Evolutionary conservation across 352 stramenopile genomes (phyloP).

Genomic region (Globisporangium parvum): DNA sequence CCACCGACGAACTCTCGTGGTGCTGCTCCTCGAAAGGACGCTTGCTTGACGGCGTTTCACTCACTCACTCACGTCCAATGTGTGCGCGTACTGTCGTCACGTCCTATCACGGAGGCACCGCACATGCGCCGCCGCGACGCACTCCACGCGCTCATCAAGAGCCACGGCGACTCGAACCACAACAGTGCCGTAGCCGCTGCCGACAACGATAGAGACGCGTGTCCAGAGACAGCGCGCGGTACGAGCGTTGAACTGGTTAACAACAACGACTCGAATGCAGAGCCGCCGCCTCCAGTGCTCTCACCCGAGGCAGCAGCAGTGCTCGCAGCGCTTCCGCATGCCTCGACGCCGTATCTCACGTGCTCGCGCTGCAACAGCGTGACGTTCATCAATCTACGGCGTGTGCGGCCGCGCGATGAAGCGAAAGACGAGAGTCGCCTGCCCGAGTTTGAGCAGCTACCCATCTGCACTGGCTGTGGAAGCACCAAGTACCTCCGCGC

Average conservation of each 20-base stretch:
- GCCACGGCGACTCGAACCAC: background rate
- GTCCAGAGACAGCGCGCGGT: background rate
- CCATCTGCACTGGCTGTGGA: conserved; percentile 52
- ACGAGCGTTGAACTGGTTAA: background rate
- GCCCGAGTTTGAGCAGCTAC: conserved; percentile 48
- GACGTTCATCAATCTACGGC: conserved; percentile 61
- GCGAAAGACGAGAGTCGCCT: conserved; percentile 14
- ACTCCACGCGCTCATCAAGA: background rate
- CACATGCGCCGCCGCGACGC: background rate
- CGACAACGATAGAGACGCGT: background rate
- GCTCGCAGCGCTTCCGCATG: conserved; percentile 14
- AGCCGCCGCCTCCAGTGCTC: background rate
- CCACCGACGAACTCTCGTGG: no score
- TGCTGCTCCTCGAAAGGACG: no score
- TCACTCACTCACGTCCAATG: background rate
- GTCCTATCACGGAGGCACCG: no score
- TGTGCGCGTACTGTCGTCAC: background rate
- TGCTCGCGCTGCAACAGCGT: conserved; percentile 76
- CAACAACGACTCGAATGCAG: background rate
- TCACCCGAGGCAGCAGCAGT: conserved; percentile 5
- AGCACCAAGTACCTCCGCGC: conserved; percentile 65
- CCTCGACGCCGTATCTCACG: conserved; percentile 70
- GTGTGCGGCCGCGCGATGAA: conserved; percentile 21
- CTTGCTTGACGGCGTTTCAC: background rate
- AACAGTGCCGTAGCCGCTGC: background rate